Evolutionary conservation across 192 early-diverging fungal genomes (phyloP), one percentile per base, ranked within the genome.

Genomic region (Thamnidium elegans): DNA sequence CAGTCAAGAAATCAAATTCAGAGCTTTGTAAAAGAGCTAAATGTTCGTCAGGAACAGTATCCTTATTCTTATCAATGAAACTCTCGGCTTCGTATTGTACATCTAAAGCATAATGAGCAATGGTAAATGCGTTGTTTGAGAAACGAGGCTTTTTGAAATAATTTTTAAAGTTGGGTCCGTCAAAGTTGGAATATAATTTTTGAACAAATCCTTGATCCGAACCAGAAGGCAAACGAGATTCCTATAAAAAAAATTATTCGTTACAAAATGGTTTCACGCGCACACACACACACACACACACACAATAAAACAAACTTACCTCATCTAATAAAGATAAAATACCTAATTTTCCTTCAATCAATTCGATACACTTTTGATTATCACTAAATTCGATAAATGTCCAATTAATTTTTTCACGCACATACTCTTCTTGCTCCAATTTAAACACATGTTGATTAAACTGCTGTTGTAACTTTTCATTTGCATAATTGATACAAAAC

Each of bases 391-490:
- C 94, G 61, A 99, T 97, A 63, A 96, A 96, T 30, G 91, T 94
- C 97, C 97, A 99, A 70, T 91, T 86, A 72, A 99, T 93, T 78
- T 96, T 81, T 71, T 99, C 97, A 34, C 89, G 88, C 58, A 94
- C 84, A 68, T 99, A 99, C 78, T 98, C 96, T 72, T 99, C 94
- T 78, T 99, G 97, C 73, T 97, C 94, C 34, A 98, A 84, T 82
- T 97, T 96, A 83, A 99, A 99, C 9, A 98, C 95, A 73, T 98
- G 97, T 58, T 89, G 89, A 79, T 96, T 99, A 76, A 99, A 99
- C 77, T 78, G 91, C 79, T 98, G 95, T 77, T 99, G 97, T 59
- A 99, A 80, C 78, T 99, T 99, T 76, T 99, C 97, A 77, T 96
- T 96, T 66, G 94, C 90, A 69, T 91, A 93, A 71, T 93, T 92